Percentiles rank a stretch among this genome's conserved stretches.
Conservation (phyloP, 2,329 filamentous ascomycete genomes). For the Aspergillus ibericus region DNA sequence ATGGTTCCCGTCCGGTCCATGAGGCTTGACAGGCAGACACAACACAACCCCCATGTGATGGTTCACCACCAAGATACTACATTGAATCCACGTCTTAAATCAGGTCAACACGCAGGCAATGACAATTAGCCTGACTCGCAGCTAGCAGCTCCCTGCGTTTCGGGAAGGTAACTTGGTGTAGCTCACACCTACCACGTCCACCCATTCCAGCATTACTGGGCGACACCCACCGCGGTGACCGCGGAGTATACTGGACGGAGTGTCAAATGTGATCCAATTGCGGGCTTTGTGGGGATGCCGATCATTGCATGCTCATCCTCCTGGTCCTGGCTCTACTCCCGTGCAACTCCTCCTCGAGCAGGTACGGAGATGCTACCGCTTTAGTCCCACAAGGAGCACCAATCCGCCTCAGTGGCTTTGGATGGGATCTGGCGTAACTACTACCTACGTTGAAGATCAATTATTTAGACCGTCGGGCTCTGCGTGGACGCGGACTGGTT, state of each 20-base stretch:
- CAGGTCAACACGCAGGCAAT: neutral
- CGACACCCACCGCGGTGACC: neutral
- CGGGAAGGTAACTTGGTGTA: neutral
- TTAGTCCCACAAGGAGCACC: neutral
- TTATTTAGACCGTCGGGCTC: neutral
- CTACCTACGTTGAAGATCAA: neutral
- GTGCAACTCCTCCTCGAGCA: neutral
- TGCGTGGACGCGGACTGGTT: neutral
- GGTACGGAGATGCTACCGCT: constrained; percentile 5
- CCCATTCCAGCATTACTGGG: neutral
- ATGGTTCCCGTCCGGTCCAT: neutral
- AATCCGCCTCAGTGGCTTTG: neutral
- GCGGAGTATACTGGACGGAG: neutral
- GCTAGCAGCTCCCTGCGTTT: neutral
- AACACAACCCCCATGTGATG: neutral
- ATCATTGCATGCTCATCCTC: neutral
- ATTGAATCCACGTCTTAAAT: neutral
- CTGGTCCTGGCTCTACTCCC: neutral
- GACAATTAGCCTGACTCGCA: neutral
- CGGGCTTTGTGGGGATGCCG: neutral
- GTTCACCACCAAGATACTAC: neutral
- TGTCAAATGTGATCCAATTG: neutral
- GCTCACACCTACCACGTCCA: too few relatives aligned
- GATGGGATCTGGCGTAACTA: too few relatives aligned
- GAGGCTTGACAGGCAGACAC: neutral